Evolutionary conservation across 106 monocot species (phyloP).

Genomic region (Hemerocallis citrina): DNA sequence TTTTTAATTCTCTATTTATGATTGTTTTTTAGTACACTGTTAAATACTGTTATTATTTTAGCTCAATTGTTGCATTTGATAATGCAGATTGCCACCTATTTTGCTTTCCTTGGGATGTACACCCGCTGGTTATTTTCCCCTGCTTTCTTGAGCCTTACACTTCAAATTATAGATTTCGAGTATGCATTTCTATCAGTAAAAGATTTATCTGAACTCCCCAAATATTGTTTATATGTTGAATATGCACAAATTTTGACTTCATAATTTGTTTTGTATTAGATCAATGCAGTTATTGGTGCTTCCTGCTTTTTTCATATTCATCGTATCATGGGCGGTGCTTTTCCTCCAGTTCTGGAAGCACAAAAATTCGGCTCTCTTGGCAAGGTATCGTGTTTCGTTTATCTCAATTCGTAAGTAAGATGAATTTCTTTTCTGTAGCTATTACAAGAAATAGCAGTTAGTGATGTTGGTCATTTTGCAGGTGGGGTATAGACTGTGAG

Average conservation of each 20-base stretch:
- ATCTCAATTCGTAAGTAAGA: background rate
- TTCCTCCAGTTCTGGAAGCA: slow-evolving; percentile 89
- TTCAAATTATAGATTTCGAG: slow-evolving; percentile 79
- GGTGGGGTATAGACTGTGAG: slow-evolving; percentile 54
- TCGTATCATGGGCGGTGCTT: slow-evolving; percentile 71
- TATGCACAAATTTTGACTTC: background rate
- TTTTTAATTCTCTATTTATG: background rate
- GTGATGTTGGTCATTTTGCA: slow-evolving; percentile 19
- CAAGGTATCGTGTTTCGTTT: slow-evolving; percentile 29
- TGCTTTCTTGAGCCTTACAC: slow-evolving; percentile 54
- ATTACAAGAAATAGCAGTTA: background rate
- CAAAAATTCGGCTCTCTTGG: slow-evolving; percentile 64
- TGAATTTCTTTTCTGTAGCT: background rate
- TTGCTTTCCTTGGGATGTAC: slow-evolving; percentile 87
- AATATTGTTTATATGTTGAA: background rate
- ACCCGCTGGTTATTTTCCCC: slow-evolving; percentile 73
- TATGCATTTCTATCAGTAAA: slow-evolving; percentile 7
- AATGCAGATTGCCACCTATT: slow-evolving; percentile 76
- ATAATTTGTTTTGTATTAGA: slow-evolving; percentile 19
- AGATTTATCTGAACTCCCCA: background rate
- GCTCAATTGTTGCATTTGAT: background rate
- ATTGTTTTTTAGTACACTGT: background rate
- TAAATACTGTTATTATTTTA: background rate
- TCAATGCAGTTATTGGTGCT: slow-evolving; percentile 49
- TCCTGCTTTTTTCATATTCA: slow-evolving; percentile 57